Evolutionary conservation across 2,329 filamentous ascomycete genomes (phyloP).

Genomic region (Madurella mycetomatis): DNA sequence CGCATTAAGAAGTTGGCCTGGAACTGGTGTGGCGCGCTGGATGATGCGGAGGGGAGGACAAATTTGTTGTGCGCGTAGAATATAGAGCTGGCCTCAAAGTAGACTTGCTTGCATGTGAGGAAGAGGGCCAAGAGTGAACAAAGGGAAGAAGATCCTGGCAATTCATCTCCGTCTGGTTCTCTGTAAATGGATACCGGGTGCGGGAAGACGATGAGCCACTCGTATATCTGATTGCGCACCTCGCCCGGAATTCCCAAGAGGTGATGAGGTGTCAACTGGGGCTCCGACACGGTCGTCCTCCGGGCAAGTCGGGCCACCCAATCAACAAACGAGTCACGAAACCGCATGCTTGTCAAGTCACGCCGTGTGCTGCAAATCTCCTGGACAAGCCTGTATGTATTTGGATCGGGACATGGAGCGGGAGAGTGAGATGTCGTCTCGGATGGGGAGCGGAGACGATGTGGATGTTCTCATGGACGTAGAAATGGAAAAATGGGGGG

Average conservation of each 20-base stretch:
- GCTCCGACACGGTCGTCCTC: neutral
- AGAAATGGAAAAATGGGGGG: too few species aligned
- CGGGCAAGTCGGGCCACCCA: too few species aligned
- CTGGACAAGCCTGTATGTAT: too few species aligned
- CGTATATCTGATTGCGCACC: slow-evolving; percentile 23
- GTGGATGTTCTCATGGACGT: too few species aligned
- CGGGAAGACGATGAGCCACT: slow-evolving; percentile 10
- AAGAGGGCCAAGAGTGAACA: slow-evolving; percentile 10
- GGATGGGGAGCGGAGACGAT: too few species aligned
- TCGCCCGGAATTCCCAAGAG: slow-evolving; percentile 17
- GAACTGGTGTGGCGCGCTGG: slow-evolving; percentile 9
- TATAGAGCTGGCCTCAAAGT: slow-evolving; percentile 11
- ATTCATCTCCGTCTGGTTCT: neutral
- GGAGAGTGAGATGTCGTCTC: too few species aligned
- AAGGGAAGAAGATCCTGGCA: neutral
- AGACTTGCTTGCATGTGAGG: slow-evolving; percentile 11
- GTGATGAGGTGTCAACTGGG: neutral
- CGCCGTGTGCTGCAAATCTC: too few species aligned
- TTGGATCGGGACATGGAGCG: too few species aligned
- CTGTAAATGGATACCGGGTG: slow-evolving; percentile 11
- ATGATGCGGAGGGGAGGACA: neutral
- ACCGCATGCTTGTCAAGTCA: too few species aligned
- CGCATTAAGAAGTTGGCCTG: slow-evolving; percentile 18
- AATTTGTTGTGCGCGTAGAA: slow-evolving; percentile 19
- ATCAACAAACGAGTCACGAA: too few species aligned